Evolutionary conservation across 2,329 filamentous ascomycete genomes (phyloP).

Genomic region (Septoria linicola): DNA sequence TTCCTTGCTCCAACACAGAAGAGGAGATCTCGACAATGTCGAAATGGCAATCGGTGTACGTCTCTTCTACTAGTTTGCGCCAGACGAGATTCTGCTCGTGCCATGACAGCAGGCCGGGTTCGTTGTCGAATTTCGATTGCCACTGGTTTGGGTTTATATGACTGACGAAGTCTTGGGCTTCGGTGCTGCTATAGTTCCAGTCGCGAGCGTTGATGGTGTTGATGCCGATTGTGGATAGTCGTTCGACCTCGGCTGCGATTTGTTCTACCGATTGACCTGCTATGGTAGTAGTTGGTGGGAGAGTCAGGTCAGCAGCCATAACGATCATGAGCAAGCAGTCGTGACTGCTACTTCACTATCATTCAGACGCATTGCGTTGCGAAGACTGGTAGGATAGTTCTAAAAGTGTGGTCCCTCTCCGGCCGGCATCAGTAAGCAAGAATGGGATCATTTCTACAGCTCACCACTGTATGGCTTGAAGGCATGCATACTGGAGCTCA

Average conservation of each 20-base stretch:
- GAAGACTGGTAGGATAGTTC: no score
- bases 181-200: slow-evolving; percentile 18
- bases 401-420: no score
- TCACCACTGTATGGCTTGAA: no score
- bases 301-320: neutral
- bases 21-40: slow-evolving; percentile 11
- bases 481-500: no score
- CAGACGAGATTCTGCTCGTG: slow-evolving; percentile 17
- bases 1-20: slow-evolving; percentile 14
- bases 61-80: slow-evolving; percentile 14
- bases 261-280: neutral
- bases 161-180: slow-evolving; percentile 14
- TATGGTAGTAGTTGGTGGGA: neutral
- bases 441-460: no score
- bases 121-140: slow-evolving; percentile 18
- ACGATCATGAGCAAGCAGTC: neutral
- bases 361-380: no score
- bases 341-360: no score
- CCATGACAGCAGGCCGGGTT: slow-evolving; percentile 10
- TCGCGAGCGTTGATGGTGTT: slow-evolving; percentile 20
- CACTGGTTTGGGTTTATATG: slow-evolving; percentile 17
- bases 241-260: slow-evolving; percentile 12
- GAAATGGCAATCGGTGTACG: slow-evolving; percentile 20
- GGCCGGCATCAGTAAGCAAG: no score
- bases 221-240: slow-evolving; percentile 15